phyloP scores from a whole-genome alignment of 164 flowering plant genomes.

The Nelumbo lutea region DNA sequence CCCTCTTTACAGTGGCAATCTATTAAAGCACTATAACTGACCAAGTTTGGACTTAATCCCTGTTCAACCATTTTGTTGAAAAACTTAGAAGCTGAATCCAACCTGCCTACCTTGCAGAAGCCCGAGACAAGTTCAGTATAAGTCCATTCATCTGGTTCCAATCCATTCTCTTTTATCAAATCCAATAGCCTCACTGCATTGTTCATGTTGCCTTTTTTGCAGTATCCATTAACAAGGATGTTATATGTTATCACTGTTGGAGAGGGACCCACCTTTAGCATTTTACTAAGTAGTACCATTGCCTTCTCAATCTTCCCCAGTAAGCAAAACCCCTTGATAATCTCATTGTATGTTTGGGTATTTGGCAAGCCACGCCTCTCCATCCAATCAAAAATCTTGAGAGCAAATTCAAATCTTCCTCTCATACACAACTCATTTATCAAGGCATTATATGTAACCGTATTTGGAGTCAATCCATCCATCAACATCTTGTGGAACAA shows the following conservation, averaged over 20 bases:
- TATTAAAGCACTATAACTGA: slow-evolving; percentile 56
- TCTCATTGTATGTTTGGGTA: slow-evolving; percentile 55
- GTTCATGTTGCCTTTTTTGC: slow-evolving; percentile 36
- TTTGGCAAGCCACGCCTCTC: slow-evolving; percentile 31
- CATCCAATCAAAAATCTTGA: slow-evolving; percentile 53
- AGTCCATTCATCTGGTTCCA: slow-evolving; percentile 70
- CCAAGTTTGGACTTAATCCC: slow-evolving; percentile 49
- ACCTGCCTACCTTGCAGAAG: slow-evolving; percentile 49
- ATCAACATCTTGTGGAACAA: slow-evolving; percentile 60
- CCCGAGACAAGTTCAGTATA: slow-evolving; percentile 68
- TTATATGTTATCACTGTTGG: slow-evolving; percentile 68
- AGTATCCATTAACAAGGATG: slow-evolving; percentile 60
- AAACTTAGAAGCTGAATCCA: slow-evolving; percentile 40
- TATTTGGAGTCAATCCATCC: slow-evolving; percentile 54
- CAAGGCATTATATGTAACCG: slow-evolving; percentile 61
- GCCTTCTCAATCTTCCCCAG: slow-evolving; percentile 45
- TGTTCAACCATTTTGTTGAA: slow-evolving; percentile 47
- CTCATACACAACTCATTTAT: slow-evolving; percentile 48
- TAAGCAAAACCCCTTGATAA: slow-evolving; percentile 48
- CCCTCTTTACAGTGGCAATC: slow-evolving; percentile 69
- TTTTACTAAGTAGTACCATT: slow-evolving; percentile 53
- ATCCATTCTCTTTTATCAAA: slow-evolving; percentile 62
- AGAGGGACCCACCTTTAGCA: slow-evolving; percentile 59
- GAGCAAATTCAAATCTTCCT: slow-evolving; percentile 39
- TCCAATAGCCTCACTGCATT: slow-evolving; percentile 62